Conservation (phyloP, 176 grass and related monocot species). For the Triticum monococcum region DNA sequence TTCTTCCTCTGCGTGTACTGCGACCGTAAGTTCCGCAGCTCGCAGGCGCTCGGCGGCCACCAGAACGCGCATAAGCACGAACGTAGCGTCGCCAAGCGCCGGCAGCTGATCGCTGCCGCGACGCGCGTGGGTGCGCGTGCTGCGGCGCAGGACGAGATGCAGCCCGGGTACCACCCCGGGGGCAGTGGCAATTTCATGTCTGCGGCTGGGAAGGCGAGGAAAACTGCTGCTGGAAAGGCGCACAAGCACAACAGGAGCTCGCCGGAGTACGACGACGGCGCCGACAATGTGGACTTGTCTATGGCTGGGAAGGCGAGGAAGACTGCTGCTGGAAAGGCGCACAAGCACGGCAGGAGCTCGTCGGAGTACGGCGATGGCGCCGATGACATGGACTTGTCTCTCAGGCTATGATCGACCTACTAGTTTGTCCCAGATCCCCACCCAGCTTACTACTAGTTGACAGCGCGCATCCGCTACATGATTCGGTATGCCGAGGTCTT, state of each 20-base stretch:
- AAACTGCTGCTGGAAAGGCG: neutral
- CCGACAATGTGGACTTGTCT: slow-evolving; percentile 27
- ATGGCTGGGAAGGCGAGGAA: neutral
- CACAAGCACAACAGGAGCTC: neutral
- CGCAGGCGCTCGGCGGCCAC: too few relatives aligned
- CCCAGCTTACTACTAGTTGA: too few relatives aligned
- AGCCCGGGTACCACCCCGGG: neutral
- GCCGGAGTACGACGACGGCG: neutral
- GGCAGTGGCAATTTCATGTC: too few relatives aligned
- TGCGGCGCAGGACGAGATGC: neutral
- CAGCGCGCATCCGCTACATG: too few relatives aligned
- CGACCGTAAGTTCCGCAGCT: neutral
- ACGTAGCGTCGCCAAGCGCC: slow-evolving; percentile 12
- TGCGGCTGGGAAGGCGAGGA: neutral
- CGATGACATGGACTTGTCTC: slow-evolving; percentile 44
- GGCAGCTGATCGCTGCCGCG: slow-evolving; percentile 38
- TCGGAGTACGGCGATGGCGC: neutral
- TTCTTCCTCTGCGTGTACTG: slow-evolving; percentile 56
- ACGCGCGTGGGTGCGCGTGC: neutral
- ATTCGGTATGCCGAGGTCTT: too few relatives aligned
- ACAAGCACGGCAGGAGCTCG: neutral
- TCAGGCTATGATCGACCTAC: slow-evolving; percentile 36
- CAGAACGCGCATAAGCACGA: too few relatives aligned
- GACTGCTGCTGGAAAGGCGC: neutral
- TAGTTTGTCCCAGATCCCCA: too few relatives aligned